phyloP scores from a whole-genome alignment of 2,329 filamentous ascomycete genomes.

The Teratosphaeria pseudoeucalypti region DNA sequence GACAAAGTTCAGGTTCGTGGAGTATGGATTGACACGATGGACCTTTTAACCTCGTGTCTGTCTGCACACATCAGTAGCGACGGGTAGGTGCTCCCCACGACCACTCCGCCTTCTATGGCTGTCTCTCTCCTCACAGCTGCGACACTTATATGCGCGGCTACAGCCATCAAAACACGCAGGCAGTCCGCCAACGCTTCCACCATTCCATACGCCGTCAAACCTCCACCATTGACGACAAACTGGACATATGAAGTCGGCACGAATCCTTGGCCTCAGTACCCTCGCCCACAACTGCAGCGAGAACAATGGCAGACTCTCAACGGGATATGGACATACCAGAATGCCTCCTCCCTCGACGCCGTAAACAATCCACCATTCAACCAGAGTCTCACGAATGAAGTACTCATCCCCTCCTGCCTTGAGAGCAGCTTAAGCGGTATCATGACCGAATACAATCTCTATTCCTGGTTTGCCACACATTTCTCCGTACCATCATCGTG shows the following conservation, averaged over 20 bases:
- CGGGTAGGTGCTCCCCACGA: neutral
- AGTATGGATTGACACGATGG: neutral
- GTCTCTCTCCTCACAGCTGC: neutral
- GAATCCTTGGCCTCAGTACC: conserved; percentile 45
- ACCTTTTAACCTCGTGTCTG: neutral
- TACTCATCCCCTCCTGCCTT: conserved; percentile 44
- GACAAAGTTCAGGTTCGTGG: neutral
- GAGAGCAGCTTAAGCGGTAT: conserved; percentile 42
- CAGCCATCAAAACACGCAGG: neutral
- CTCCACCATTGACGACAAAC: conserved; percentile 27
- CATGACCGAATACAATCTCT: conserved; percentile 16
- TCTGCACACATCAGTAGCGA: neutral
- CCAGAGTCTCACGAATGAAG: conserved; percentile 32
- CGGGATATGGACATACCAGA: conserved; percentile 46
- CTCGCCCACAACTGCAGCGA: conserved; percentile 45
- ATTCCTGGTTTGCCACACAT: conserved; percentile 33
- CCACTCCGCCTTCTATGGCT: neutral
- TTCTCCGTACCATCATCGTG: conserved; percentile 43
- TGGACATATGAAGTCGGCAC: conserved; percentile 43
- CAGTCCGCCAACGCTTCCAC: conserved; percentile 1
- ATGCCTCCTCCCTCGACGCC: conserved; percentile 31
- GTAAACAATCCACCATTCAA: conserved; percentile 36
- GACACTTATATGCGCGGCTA: neutral
- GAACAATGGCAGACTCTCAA: conserved; percentile 46
- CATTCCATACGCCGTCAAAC: conserved; percentile 7